A percentile compares a stretch with the other conserved stretches of the same genome.
These are phyloP conservation scores for Fraxinus greggii DNA, from an alignment of 305 asterid genomes.

Conservation along the genomic window DNA sequence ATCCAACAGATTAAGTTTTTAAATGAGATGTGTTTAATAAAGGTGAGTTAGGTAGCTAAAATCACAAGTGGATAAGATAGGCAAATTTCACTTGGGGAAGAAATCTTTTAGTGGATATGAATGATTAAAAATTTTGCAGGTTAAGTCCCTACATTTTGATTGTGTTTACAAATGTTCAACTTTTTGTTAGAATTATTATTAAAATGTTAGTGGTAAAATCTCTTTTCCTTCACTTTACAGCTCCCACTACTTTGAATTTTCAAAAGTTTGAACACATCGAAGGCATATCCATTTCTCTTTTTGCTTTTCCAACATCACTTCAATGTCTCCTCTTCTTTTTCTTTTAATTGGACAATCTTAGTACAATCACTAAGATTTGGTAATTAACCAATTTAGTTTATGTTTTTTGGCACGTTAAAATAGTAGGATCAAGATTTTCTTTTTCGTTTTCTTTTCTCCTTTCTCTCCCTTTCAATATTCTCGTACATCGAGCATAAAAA, in stretches of 20 bases:
- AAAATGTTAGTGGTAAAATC: background rate
- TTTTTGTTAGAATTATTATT: background rate
- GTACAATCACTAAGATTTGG: background rate
- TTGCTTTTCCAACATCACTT: constrained; percentile 5
- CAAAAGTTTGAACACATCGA: background rate
- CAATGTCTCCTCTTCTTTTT: background rate
- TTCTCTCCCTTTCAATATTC: background rate
- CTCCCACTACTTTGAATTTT: background rate
- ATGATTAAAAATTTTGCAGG: background rate
- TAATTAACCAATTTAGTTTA: background rate
- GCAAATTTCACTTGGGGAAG: background rate
- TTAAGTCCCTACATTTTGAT: background rate
- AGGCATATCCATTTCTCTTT: background rate
- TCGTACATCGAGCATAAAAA: background rate
- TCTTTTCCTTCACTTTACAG: constrained; percentile 1
- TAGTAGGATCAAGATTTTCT: background rate
- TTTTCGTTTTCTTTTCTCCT: too few species aligned
- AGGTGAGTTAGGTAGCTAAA: background rate
- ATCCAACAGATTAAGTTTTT: too few species aligned
- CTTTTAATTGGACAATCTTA: background rate
- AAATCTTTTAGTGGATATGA: background rate
- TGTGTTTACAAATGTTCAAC: background rate
- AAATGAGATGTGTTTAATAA: too few species aligned
- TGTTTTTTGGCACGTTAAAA: background rate
- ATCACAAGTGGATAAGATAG: background rate